A percentile compares a stretch with the other conserved stretches of the same genome.
These are phyloP conservation scores for Orbilia javanica DNA, from an alignment of 2,329 filamentous ascomycete species.

Conservation along the genomic window DNA sequence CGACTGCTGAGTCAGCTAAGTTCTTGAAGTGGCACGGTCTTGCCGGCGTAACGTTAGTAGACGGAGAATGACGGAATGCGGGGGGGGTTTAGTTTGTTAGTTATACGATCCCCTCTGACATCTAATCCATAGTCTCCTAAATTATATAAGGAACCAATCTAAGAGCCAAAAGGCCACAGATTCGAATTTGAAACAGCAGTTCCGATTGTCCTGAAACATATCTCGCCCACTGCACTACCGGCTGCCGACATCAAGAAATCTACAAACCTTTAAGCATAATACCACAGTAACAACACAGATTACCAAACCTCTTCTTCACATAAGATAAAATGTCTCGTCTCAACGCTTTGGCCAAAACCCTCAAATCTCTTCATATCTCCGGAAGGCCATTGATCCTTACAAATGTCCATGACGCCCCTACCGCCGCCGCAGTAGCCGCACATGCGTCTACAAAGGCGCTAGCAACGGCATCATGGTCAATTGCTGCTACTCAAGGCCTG, in stretches of 20 bases:
- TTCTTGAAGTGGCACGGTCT: not conserved
- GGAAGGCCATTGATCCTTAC: conserved; percentile 70
- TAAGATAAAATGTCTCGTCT: conserved; percentile 23
- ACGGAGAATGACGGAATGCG: conserved; percentile 11
- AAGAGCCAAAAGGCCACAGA: not conserved
- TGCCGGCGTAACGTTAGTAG: conserved; percentile 35
- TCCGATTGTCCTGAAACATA: not conserved
- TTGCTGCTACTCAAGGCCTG: conserved; percentile 68
- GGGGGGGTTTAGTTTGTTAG: too few relatives aligned
- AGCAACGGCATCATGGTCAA: conserved; percentile 70
- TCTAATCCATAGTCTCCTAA: too few relatives aligned
- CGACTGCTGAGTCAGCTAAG: conserved; percentile 17
- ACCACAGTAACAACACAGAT: conserved; percentile 38
- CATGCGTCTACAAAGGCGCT: conserved; percentile 67
- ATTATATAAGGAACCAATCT: too few relatives aligned
- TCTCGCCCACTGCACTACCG: too few relatives aligned
- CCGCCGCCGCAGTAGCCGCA: conserved; percentile 67
- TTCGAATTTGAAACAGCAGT: conserved; percentile 3
- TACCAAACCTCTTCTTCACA: not conserved
- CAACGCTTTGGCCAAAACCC: conserved; percentile 61
- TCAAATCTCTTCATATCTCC: conserved; percentile 69
- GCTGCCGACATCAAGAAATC: too few relatives aligned
- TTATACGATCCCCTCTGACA: too few relatives aligned
- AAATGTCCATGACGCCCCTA: conserved; percentile 71
- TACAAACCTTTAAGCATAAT: conserved; percentile 4